These are phyloP conservation scores for Leucocoprinus birnbaumii DNA, from an alignment of 768 basidiomycete species.

Conservation along the genomic window DNA sequence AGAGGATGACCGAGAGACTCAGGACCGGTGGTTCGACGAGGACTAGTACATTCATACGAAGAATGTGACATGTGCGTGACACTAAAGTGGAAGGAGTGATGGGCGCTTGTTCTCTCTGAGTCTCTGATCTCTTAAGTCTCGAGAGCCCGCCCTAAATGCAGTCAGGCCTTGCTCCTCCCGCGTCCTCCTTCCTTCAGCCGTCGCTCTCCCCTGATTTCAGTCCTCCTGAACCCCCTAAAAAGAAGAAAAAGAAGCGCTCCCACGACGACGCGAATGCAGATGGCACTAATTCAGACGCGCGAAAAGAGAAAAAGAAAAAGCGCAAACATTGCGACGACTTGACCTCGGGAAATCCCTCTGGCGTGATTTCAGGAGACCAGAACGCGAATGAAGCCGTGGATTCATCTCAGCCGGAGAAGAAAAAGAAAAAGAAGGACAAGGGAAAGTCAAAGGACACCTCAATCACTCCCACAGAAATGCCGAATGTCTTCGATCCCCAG, in stretches of 20 bases:
- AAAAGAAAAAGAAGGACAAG: slow-evolving; percentile 28
- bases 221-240: slow-evolving; percentile 22
- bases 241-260: slow-evolving; percentile 37
- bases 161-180: slow-evolving; percentile 20
- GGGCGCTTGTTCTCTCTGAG: background rate
- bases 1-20: slow-evolving; percentile 55
- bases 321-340: slow-evolving; percentile 21
- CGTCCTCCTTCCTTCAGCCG: slow-evolving; percentile 18
- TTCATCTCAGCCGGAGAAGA: slow-evolving; percentile 20
- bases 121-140: slow-evolving; percentile 15
- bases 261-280: slow-evolving; percentile 23
- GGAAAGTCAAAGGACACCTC: slow-evolving; percentile 26
- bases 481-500: slow-evolving; percentile 3
- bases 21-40: slow-evolving; percentile 76
- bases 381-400: slow-evolving; percentile 3
- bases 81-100: slow-evolving; percentile 4
- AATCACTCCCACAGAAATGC: background rate
- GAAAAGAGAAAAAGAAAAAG: slow-evolving; percentile 33
- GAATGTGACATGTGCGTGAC: slow-evolving; percentile 3
- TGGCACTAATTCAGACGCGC: slow-evolving; percentile 13
- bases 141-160: slow-evolving; percentile 45
- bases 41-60: slow-evolving; percentile 34
- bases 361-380: background rate
- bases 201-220: slow-evolving; percentile 10
- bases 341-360: background rate